Percentiles rank a stretch among this genome's conserved stretches.
These are phyloP conservation scores for Hypsizygus marmoreus DNA, from an alignment of 768 basidiomycete genomes.

Conservation along the genomic window DNA sequence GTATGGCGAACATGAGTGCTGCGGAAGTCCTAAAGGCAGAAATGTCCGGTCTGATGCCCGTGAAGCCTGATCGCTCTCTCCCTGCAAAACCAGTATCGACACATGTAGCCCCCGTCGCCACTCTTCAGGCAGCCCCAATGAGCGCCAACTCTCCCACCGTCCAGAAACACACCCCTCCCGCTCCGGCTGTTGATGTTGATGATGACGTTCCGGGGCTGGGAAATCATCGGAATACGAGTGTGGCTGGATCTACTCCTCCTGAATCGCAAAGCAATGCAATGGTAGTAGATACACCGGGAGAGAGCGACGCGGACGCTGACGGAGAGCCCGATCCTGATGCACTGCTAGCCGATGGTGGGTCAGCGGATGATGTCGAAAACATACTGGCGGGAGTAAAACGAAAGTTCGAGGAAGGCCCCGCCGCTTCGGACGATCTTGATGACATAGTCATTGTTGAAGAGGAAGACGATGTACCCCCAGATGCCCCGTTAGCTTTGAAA, in stretches of 20 bases:
- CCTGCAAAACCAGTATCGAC: constrained; percentile 37
- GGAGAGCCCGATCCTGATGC: constrained; percentile 32
- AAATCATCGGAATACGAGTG: constrained; percentile 16
- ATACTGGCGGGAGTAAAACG: constrained; percentile 41
- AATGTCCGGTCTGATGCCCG: constrained; percentile 59
- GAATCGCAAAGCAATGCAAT: constrained; percentile 19
- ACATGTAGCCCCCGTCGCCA: constrained; percentile 26
- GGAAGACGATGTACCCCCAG: constrained; percentile 48
- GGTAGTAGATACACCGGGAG: constrained; percentile 10
- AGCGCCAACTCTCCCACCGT: constrained; percentile 18
- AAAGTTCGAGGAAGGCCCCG: constrained; percentile 49
- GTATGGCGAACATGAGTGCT: constrained; percentile 96
- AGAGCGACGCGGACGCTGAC: constrained; percentile 30
- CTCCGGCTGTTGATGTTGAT: constrained; percentile 20
- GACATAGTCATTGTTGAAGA: constrained; percentile 51
- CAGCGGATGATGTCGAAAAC: constrained; percentile 17
- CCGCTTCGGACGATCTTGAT: constrained; percentile 39
- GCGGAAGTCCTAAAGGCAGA: constrained; percentile 94
- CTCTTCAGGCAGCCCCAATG: constrained; percentile 33
- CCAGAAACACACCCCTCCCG: constrained; percentile 3
- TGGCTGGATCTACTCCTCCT: constrained; percentile 5
- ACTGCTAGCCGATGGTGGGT: constrained; percentile 20
- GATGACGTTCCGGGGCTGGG: constrained; percentile 44
- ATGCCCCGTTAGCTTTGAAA: constrained; percentile 57
- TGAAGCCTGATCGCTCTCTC: constrained; percentile 43